Percentiles rank a stretch among this genome's conserved stretches.
Evolutionary conservation across 805 yeast genomes (phyloP).

Genomic region (Blastobotrys chiropterorum): DNA sequence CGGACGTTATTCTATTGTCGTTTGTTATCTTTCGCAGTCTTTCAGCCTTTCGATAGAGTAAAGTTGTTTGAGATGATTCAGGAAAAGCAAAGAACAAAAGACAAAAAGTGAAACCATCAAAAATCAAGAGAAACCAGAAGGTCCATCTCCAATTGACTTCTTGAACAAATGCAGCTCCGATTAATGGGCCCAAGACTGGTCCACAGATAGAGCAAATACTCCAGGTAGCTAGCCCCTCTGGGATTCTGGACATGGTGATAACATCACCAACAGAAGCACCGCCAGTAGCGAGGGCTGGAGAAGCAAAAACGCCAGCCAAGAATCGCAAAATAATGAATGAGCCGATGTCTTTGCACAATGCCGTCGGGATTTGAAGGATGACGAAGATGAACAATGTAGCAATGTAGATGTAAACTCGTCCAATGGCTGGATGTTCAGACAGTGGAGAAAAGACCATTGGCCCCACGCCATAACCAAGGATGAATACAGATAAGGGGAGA

Average conservation of each 20-base stretch:
- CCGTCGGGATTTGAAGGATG: constrained; percentile 52
- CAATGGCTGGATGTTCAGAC: constrained; percentile 46
- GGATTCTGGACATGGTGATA: constrained; percentile 36
- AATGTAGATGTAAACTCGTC: constrained; percentile 47
- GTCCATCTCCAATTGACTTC: constrained; percentile 50
- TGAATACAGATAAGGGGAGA: constrained; percentile 44
- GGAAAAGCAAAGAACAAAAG: constrained; percentile 40
- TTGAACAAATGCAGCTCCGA: constrained; percentile 46
- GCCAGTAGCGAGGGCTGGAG: constrained; percentile 79
- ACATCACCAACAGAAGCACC: too few relatives aligned
- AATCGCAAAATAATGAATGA: constrained; percentile 49
- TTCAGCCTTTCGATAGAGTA: constrained; percentile 42
- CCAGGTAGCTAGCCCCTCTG: constrained; percentile 48
- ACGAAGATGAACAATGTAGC: too few relatives aligned
- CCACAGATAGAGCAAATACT: constrained; percentile 47
- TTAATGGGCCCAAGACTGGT: constrained; percentile 48
- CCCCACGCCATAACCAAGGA: constrained; percentile 51
- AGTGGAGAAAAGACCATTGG: constrained; percentile 49
- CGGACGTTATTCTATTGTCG: constrained; percentile 37
- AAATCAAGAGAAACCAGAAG: constrained; percentile 39
- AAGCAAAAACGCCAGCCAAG: constrained; percentile 68
- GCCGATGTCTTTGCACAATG: constrained; percentile 43
- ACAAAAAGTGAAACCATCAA: constrained; percentile 34
- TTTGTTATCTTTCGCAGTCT: constrained; percentile 45
- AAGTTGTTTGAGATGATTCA: constrained; percentile 42